Percentiles rank a stretch among this genome's conserved stretches.
These are phyloP conservation scores for Parafenestella ontariensis DNA, from an alignment of 2,329 filamentous ascomycete species.

Conservation along the genomic window DNA sequence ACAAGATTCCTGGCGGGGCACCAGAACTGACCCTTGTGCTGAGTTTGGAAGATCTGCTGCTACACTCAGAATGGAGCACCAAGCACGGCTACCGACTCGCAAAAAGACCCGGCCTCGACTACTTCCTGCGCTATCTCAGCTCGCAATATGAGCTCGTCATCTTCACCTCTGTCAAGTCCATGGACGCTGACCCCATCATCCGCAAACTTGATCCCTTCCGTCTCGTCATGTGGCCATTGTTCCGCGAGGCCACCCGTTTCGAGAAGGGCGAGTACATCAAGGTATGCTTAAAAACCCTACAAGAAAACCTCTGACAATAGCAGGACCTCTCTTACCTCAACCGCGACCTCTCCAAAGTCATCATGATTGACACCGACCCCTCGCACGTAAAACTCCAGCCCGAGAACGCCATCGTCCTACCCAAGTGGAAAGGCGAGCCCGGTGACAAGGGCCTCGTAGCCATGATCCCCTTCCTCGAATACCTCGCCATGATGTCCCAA, in stretches of 20 bases:
- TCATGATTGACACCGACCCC: conserved; percentile 88
- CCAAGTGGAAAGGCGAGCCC: conserved; percentile 85
- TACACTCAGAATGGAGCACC: conserved; percentile 93
- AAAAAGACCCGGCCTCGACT: conserved; percentile 94
- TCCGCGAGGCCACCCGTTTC: conserved; percentile 95
- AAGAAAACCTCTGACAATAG: conserved; percentile 13
- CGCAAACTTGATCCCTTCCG: conserved; percentile 94
- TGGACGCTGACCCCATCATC: conserved; percentile 84
- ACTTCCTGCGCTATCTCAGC: conserved; percentile 94
- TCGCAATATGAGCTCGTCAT: conserved; percentile 98
- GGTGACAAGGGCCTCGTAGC: conserved; percentile 86
- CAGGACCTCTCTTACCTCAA: conserved; percentile 98
- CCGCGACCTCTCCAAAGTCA: conserved; percentile 91
- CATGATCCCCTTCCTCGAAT: conserved; percentile 96
- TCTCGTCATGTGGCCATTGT: conserved; percentile 94
- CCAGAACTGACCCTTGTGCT: conserved; percentile 92
- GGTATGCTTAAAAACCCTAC: conserved; percentile 57
- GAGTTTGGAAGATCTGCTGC: conserved; percentile 89
- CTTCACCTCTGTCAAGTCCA: conserved; percentile 87
- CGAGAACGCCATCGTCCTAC: conserved; percentile 92
- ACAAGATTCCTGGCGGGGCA: conserved; percentile 64
- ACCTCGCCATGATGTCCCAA: conserved; percentile 81
- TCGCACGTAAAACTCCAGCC: conserved; percentile 86
- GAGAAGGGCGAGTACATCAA: conserved; percentile 97
- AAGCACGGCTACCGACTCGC: conserved; percentile 95